Evolutionary conservation across 345 rosid genomes (phyloP), one percentile per base, ranked within the genome.

Genomic region (Dipteronia dyeriana): DNA sequence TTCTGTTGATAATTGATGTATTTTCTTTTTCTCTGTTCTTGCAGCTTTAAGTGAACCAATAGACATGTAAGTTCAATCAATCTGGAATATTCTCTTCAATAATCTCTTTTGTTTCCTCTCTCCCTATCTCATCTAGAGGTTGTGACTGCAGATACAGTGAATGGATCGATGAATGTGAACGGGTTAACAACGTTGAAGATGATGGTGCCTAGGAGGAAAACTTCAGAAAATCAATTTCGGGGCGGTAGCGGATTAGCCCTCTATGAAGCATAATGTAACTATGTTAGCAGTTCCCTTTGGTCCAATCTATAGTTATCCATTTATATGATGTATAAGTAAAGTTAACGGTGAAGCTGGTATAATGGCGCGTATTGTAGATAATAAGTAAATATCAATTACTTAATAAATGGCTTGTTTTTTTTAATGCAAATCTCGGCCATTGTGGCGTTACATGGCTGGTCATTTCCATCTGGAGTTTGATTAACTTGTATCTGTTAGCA

Each of bases 111-210:
- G 4, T 20, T 39, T 8, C 63, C 49, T n/a, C 49, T 61, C 59
- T 57, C 16, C 0, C 29, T 66, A 17, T 45, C 70, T 47, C 17
- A 41, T 68, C 17, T 73, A 20, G 78, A 10, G 43, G 3, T 34
- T 70, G 34, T 64, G 17, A 14, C 34, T 82, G 81, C 88, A 95
- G 99, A 71, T 96, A 96, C 68, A 94, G 99, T 3, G 99, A 96
- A 79, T 96, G 99, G 99, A 94, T 94, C 0, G 99, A 97, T 83
- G 99, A 97, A 75, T 97, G 99, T 6, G 97, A 90, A 79, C 86
- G 95, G 71, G 97, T 90, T 49, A 92, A 92, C 82, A 80, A 82
- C 12, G 83, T 80, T 45, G 97, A 90, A 75, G 91, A 91, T 56
- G 92, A 91, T 47, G 90, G 75, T 38, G 94, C 82, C 14, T 88